Base-by-base conservation (phyloP, 2,329 filamentous ascomycete species). In the Aureobasidium melanogenum region DNA sequence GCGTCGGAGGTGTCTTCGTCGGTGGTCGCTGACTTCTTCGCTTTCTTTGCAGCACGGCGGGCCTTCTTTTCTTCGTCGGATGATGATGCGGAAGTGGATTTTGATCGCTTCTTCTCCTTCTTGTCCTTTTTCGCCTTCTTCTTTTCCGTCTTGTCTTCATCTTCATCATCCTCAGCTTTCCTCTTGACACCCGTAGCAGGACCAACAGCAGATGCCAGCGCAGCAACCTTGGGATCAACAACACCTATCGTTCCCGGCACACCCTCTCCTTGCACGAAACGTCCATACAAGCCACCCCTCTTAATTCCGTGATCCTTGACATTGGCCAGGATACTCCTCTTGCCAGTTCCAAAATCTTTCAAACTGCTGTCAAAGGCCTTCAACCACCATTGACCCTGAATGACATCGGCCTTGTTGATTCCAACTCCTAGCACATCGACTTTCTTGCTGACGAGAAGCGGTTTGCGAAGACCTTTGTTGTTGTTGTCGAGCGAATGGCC, bases 311-410 rank as follows among this genome's bases (percentile, higher is more conserved):
- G 71, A 72, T 82, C 71, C 65, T 75, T 69, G 60, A 79, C 71
- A 60, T 77, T 66, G 66, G 73, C 70, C 71, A 78, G 69, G 55
- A 82, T 81, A 59, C 84, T 86, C 72, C 63, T 83, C 81, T 78
- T 87, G 76, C 67, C 88, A 4, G 76, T 74, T 0, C 80, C 81
- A 58, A 96, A 81, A 4, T 87, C 88, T 73, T 94, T 88, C 66
- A 97, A 78, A 61, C 92, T 91, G 72, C 91, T 87, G 74, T 97
- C 93, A 67, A 96, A 97, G 12, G 94, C 94, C 62, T 90, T 88
- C 75, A 96, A 81, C 94, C 94, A 99, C 94, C 94, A 99, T 73
- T 96, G 91, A 71, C 97, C 93, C 67, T 82, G 80, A 34, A 83
- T 79, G 30, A 79, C 79, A 61, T 78, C 74, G 61, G 82, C 82